Evolutionary conservation across 2,329 filamentous ascomycete species (phyloP).

Genomic region (Colletotrichum chlorophyti): DNA sequence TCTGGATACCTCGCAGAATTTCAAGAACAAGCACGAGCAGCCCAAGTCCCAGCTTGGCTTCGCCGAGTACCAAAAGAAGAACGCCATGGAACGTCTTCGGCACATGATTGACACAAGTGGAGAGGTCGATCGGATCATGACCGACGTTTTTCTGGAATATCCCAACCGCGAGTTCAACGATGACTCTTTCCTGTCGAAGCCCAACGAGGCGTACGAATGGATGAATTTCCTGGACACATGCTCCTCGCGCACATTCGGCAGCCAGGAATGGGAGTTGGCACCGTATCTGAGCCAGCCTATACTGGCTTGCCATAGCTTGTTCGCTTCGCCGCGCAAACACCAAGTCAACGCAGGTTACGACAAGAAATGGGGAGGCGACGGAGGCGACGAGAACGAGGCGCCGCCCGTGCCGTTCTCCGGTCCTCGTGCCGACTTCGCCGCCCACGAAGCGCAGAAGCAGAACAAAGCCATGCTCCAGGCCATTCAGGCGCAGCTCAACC

Average conservation of each 20-base stretch:
- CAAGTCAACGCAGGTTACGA: slow-evolving; percentile 49
- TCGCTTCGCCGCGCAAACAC: slow-evolving; percentile 73
- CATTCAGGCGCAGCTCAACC: slow-evolving; percentile 75
- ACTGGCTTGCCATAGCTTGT: slow-evolving; percentile 89
- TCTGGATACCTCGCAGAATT: slow-evolving; percentile 41
- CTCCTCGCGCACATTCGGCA: slow-evolving; percentile 78
- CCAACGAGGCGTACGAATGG: slow-evolving; percentile 90
- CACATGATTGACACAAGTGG: slow-evolving; percentile 83
- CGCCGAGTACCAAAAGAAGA: slow-evolving; percentile 74
- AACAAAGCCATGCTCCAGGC: slow-evolving; percentile 77
- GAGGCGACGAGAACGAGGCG: slow-evolving; percentile 54
- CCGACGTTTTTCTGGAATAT: slow-evolving; percentile 86
- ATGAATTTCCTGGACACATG: slow-evolving; percentile 90
- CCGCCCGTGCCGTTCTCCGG: slow-evolving; percentile 79
- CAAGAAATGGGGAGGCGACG: slow-evolving; percentile 51
- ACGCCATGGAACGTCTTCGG: slow-evolving; percentile 73
- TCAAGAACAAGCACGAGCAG: slow-evolving; percentile 54
- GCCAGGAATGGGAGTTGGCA: slow-evolving; percentile 90
- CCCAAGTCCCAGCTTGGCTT: slow-evolving; percentile 71
- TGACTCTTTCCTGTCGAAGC: slow-evolving; percentile 89
- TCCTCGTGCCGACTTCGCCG: slow-evolving; percentile 80
- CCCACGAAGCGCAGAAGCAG: slow-evolving; percentile 80
- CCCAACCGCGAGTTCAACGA: slow-evolving; percentile 91
- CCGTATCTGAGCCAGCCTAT: slow-evolving; percentile 88
- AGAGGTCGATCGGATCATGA: slow-evolving; percentile 79